These are phyloP conservation scores for Epichloe uncinata DNA, from an alignment of 2,329 filamentous ascomycete species.

Conservation along the genomic window DNA sequence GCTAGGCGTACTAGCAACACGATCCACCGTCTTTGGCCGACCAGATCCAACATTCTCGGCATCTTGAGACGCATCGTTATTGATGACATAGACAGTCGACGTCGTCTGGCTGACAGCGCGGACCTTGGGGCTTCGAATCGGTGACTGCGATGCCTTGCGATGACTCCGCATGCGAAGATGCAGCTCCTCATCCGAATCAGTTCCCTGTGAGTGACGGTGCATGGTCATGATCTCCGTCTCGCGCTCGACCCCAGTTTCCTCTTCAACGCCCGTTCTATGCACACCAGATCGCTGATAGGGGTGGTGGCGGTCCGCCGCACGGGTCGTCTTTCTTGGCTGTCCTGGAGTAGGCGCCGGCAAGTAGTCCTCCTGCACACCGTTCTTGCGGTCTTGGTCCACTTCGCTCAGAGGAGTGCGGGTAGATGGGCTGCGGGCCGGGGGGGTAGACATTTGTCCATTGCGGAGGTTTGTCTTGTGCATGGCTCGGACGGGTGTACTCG, in stretches of 20 bases:
- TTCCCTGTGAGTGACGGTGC: constrained; percentile 46
- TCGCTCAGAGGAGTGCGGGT: constrained; percentile 83
- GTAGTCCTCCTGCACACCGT: constrained; percentile 71
- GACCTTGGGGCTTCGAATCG: constrained; percentile 44
- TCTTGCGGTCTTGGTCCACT: constrained; percentile 67
- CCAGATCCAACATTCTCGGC: constrained; percentile 54
- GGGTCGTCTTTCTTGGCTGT: constrained; percentile 80
- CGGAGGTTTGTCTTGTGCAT: constrained; percentile 46
- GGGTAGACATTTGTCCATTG: constrained; percentile 69
- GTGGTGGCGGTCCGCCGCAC: constrained; percentile 61
- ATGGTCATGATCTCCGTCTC: constrained; percentile 48
- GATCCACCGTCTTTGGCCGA: constrained; percentile 46
- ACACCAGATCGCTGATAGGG: constrained; percentile 49
- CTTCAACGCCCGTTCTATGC: constrained; percentile 27
- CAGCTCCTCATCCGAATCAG: constrained; percentile 71
- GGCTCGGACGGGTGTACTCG: constrained; percentile 48
- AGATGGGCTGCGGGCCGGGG: constrained; percentile 59
- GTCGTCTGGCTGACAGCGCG: constrained; percentile 67
- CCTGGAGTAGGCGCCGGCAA: constrained; percentile 90
- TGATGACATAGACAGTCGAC: constrained; percentile 51
- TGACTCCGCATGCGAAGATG: constrained; percentile 61
- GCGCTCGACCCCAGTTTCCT: constrained; percentile 39
- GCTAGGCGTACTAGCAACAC: constrained; percentile 38
- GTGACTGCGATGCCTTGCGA: constrained; percentile 52
- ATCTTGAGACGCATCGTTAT: constrained; percentile 57